phyloP scores from a whole-genome alignment of 768 basidiomycete species.

The Pleurotus salmoneostramineus region DNA sequence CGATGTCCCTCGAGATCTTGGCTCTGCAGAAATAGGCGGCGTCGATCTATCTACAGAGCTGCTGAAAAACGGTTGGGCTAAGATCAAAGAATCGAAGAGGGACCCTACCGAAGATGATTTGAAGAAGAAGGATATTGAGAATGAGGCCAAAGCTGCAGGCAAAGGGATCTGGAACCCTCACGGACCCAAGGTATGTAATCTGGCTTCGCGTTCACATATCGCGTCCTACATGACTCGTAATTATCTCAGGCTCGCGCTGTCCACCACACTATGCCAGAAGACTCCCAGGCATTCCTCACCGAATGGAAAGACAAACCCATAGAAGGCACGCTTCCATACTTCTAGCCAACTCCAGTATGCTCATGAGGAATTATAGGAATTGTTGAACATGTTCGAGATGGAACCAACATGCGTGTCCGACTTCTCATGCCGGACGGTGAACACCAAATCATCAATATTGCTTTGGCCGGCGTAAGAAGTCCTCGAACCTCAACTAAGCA shows the following conservation, averaged over 20 bases:
- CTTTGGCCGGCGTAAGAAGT: constrained; percentile 78
- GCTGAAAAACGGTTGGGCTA: constrained; percentile 90
- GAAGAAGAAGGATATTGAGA: constrained; percentile 69
- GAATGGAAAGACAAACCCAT: constrained; percentile 91
- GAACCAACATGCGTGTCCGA: constrained; percentile 84
- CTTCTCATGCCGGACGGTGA: constrained; percentile 84
- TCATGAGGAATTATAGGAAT: constrained; percentile 49
- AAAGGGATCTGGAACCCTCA: constrained; percentile 87
- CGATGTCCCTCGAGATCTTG: constrained; percentile 76
- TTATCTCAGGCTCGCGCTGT: constrained; percentile 62
- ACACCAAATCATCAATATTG: constrained; percentile 88
- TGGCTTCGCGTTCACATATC: background rate
- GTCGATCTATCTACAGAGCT: constrained; percentile 72
- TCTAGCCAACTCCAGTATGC: background rate
- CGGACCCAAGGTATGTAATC: constrained; percentile 54
- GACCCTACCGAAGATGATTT: constrained; percentile 79
- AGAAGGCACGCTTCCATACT: constrained; percentile 53
- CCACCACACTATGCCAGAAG: constrained; percentile 83
- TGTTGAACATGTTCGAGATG: constrained; percentile 93
- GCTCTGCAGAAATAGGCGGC: constrained; percentile 68
- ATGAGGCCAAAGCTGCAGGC: constrained; percentile 67
- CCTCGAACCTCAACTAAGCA: constrained; percentile 66
- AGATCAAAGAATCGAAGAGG: constrained; percentile 82
- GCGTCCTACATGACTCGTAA: constrained; percentile 5
- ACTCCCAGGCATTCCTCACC: constrained; percentile 83